A percentile compares a stretch with the other conserved stretches of the same genome.
phyloP scores from a whole-genome alignment of 495 filamentous ascomycete genomes.

The Podospora anserina region DNA sequence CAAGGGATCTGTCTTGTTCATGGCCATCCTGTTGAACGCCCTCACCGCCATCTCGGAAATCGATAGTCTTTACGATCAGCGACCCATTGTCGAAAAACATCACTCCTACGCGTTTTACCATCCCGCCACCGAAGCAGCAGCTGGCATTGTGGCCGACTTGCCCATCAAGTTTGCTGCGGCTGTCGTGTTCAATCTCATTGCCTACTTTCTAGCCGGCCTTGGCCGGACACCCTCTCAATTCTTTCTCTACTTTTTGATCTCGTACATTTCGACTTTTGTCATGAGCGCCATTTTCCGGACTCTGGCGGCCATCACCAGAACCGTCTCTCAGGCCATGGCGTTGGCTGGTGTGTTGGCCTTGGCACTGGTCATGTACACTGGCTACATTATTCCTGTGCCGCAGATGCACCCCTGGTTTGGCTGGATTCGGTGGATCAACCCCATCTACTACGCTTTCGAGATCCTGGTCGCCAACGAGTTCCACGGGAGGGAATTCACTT shows the following conservation, averaged over 20 bases:
- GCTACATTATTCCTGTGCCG: conserved; percentile 68
- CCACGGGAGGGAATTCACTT: conserved; percentile 48
- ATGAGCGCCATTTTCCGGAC: conserved; percentile 62
- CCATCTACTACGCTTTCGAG: conserved; percentile 75
- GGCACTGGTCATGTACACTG: conserved; percentile 73
- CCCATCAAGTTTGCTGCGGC: conserved; percentile 53
- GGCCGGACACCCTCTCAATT: conserved; percentile 54
- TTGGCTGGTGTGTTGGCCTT: conserved; percentile 68
- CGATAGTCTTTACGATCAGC: conserved; percentile 56
- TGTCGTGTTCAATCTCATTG: conserved; percentile 51
- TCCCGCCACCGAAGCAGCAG: conserved; percentile 58
- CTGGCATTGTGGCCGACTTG: conserved; percentile 57
- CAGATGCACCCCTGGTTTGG: conserved; percentile 79
- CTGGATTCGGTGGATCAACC: conserved; percentile 81
- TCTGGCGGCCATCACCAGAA: conserved; percentile 65
- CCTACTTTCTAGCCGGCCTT: conserved; percentile 59
- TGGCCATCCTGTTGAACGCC: conserved; percentile 53
- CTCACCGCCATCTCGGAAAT: conserved; percentile 58
- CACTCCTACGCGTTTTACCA: conserved; percentile 63
- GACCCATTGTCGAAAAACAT: conserved; percentile 65
- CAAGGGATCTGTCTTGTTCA: conserved; percentile 57
- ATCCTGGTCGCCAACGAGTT: conserved; percentile 70
- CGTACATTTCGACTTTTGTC: conserved; percentile 52
- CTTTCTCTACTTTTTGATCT: conserved; percentile 60
- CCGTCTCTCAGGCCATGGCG: conserved; percentile 69